Conservation (phyloP, 2,329 filamentous ascomycete genomes). For the Ophiostoma sp. region DNA sequence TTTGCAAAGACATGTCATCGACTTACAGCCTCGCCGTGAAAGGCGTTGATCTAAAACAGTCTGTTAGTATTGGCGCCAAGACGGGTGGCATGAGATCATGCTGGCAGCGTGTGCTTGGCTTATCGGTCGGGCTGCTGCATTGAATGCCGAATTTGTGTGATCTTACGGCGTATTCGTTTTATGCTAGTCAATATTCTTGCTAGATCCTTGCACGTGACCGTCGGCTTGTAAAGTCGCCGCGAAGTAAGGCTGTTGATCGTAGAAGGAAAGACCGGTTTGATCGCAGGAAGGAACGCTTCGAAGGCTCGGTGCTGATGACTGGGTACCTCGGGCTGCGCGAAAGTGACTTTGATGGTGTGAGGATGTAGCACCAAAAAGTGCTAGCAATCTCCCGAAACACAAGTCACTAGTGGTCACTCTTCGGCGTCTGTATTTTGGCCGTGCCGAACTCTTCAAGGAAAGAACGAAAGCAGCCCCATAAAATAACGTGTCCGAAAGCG, state of each 20-base stretch:
- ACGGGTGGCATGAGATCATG: conserved; percentile 8
- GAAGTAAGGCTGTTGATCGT: background rate
- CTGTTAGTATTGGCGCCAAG: conserved; percentile 2
- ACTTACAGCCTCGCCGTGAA: background rate
- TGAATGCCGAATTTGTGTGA: background rate
- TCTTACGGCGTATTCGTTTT: background rate
- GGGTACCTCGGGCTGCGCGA: background rate
- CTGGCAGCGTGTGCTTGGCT: background rate
- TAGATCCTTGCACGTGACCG: background rate
- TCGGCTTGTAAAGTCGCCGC: too few relatives aligned
- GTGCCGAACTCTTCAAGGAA: background rate
- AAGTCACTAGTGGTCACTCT: conserved; percentile 9
- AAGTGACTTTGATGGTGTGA: background rate
- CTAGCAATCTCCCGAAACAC: background rate
- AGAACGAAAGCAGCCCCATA: background rate
- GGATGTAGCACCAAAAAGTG: background rate
- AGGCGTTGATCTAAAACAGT: background rate
- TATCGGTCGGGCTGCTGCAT: background rate
- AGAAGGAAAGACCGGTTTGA: background rate
- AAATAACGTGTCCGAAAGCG: background rate
- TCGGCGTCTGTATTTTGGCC: background rate
- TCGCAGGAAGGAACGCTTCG: background rate
- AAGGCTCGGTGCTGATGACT: background rate
- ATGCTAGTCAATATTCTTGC: background rate
- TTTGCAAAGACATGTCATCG: background rate